Evolutionary conservation across 2,329 filamentous ascomycete genomes (phyloP).

Genomic region (Intubia oerlemansii): DNA sequence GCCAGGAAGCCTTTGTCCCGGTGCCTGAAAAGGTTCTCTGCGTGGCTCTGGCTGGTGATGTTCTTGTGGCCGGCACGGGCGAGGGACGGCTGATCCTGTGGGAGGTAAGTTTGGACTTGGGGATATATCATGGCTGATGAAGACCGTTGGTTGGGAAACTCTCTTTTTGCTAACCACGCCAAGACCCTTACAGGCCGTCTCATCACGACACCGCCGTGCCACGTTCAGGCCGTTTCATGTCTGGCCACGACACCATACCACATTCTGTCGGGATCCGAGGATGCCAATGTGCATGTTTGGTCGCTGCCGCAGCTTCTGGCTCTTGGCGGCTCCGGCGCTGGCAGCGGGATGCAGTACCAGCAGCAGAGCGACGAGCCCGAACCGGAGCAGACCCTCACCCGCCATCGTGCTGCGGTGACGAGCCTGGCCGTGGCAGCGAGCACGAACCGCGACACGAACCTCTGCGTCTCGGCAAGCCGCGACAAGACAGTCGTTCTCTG

Average conservation of each 20-base stretch:
- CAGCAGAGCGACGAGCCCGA: constrained; percentile 26
- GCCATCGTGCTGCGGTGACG: constrained; percentile 56
- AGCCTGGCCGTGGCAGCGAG: constrained; percentile 42
- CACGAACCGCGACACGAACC: constrained; percentile 42
- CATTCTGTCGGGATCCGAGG: constrained; percentile 58
- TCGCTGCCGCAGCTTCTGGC: constrained; percentile 54
- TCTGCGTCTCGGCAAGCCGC: constrained; percentile 64
- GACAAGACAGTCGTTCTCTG: constrained; percentile 84
- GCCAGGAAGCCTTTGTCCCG: constrained; percentile 71
- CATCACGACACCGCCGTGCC: constrained; percentile 53
- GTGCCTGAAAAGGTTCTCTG: constrained; percentile 76
- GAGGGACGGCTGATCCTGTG: constrained; percentile 76
- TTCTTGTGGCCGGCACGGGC: constrained; percentile 61
- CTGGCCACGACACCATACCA: constrained; percentile 52
- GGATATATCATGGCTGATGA: too few species aligned
- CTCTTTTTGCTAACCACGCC: constrained; percentile 3
- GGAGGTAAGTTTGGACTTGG: too few species aligned
- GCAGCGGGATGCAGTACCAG: too few species aligned
- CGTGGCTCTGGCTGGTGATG: constrained; percentile 47
- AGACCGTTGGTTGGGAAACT: too few species aligned
- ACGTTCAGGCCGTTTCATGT: constrained; percentile 62
- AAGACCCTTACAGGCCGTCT: constrained; percentile 57
- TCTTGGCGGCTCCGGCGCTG: constrained; percentile 13
- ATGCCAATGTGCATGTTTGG: constrained; percentile 89
- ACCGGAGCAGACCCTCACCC: constrained; percentile 57